Evolutionary conservation across 2,329 filamentous ascomycete genomes (phyloP).

Genomic region (Penicillium sp.): DNA sequence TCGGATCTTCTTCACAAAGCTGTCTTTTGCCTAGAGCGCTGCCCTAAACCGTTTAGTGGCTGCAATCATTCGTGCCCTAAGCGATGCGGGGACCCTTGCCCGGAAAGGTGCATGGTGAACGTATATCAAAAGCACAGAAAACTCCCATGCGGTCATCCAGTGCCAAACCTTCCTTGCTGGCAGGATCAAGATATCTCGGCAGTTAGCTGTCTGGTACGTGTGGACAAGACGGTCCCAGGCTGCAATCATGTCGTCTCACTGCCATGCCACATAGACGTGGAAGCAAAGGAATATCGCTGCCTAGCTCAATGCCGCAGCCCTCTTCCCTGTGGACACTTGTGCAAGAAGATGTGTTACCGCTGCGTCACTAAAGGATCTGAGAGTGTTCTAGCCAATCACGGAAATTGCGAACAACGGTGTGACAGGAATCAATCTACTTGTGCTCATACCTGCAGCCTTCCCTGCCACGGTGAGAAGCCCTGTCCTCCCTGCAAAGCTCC

Average conservation of each 20-base stretch:
- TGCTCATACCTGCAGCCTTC: constrained; percentile 51
- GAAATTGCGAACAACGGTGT: constrained; percentile 44
- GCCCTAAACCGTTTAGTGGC: constrained; percentile 32
- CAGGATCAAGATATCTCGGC: constrained; percentile 43
- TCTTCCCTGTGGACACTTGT: constrained; percentile 59
- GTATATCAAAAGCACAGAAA: constrained; percentile 26
- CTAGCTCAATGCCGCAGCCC: constrained; percentile 43
- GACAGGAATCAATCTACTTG: constrained; percentile 54
- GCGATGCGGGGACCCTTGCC: constrained; percentile 43
- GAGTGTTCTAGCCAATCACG: constrained; percentile 46
- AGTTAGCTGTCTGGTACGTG: constrained; percentile 50
- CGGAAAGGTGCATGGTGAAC: constrained; percentile 30
- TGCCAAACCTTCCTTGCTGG: constrained; percentile 33
- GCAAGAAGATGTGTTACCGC: constrained; percentile 47
- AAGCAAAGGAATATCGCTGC: constrained; percentile 47
- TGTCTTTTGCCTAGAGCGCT: constrained; percentile 43
- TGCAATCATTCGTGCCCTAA: constrained; percentile 45
- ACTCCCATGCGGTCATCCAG: constrained; percentile 34
- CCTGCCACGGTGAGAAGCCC: constrained; percentile 50
- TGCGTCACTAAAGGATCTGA: constrained; percentile 44
- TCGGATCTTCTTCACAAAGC: constrained; percentile 43
- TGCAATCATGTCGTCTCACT: constrained; percentile 56
- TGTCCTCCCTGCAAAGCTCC: constrained; percentile 31
- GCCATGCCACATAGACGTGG: constrained; percentile 51
- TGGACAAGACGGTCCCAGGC: constrained; percentile 50